These are phyloP conservation scores for Cicer cuneatum DNA, from an alignment of 306 rosid genomes.

Conservation along the genomic window DNA sequence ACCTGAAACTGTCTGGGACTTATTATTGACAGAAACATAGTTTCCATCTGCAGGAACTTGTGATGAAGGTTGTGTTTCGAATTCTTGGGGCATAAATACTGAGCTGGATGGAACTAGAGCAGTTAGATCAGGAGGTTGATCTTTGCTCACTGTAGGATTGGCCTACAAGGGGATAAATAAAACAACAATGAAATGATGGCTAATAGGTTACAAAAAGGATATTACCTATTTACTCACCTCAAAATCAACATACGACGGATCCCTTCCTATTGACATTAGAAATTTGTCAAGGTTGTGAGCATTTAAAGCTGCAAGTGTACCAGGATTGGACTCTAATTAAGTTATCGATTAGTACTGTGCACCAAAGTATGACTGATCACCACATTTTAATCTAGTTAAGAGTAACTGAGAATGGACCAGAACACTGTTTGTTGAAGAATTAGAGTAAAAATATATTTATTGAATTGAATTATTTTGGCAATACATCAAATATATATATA, in stretches of 20 bases:
- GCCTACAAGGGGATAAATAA: constrained; percentile 59
- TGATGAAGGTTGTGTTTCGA: constrained; percentile 59
- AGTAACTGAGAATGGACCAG: too few species aligned
- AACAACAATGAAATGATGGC: constrained; percentile 4
- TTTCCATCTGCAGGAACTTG: constrained; percentile 48
- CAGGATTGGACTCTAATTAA: constrained; percentile 2
- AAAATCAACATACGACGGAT: constrained; percentile 82
- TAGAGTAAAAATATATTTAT: too few species aligned
- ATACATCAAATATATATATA: too few species aligned
- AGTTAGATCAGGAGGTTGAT: constrained; percentile 97
- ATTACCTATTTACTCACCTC: constrained; percentile 68
- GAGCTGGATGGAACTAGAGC: constrained; percentile 69
- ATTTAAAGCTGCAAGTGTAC: constrained; percentile 66
- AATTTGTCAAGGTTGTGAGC: constrained; percentile 72
- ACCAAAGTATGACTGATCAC: constrained; percentile 2
- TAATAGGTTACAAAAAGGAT: background rate
- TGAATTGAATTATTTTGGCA: too few species aligned
- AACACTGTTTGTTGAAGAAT: too few species aligned
- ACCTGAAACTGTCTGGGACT: constrained; percentile 57
- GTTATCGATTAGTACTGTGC: constrained; percentile 2
- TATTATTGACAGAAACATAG: constrained; percentile 46
- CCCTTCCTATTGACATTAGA: constrained; percentile 77
- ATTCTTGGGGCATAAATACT: constrained; percentile 54
- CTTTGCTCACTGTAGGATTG: constrained; percentile 85
- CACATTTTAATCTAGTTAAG: too few species aligned